Evolutionary conservation across 2,329 filamentous ascomycete genomes (phyloP).

Genomic region (Pseudonectria buxi): DNA sequence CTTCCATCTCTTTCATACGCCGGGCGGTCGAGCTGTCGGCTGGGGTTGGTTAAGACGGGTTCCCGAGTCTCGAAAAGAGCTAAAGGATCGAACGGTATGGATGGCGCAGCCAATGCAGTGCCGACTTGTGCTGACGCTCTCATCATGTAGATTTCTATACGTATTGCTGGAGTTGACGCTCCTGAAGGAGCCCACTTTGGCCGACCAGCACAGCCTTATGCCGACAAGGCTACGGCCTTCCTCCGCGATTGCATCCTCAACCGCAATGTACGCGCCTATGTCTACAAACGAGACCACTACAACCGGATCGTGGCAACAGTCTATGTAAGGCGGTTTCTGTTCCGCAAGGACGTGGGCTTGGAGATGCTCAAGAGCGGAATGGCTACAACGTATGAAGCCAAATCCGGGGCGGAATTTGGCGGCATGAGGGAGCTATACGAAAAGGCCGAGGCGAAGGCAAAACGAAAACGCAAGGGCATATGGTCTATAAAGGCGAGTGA

Average conservation of each 20-base stretch:
- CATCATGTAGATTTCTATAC: conserved; percentile 64
- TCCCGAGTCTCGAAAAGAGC: conserved; percentile 58
- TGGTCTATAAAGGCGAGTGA: conserved; percentile 61
- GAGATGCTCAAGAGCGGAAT: conserved; percentile 82
- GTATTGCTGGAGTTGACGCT: conserved; percentile 87
- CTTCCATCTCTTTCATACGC: conserved; percentile 90
- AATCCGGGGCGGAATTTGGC: conserved; percentile 83
- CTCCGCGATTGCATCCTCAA: conserved; percentile 66
- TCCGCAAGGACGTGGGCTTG: conserved; percentile 74
- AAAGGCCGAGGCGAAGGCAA: conserved; percentile 60
- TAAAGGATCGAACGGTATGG: conserved; percentile 72
- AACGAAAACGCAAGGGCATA: conserved; percentile 59
- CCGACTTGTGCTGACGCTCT: conserved; percentile 10
- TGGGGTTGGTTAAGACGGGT: conserved; percentile 89
- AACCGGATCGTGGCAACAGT: conserved; percentile 84
- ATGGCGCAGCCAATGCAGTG: neutral
- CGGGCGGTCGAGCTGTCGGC: conserved; percentile 76
- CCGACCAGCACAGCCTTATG: conserved; percentile 74
- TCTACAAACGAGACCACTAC: conserved; percentile 87
- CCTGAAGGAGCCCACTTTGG: conserved; percentile 93
- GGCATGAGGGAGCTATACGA: conserved; percentile 58
- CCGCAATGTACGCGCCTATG: conserved; percentile 70
- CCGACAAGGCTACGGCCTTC: conserved; percentile 75
- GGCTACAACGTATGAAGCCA: conserved; percentile 91
- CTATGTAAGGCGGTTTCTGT: conserved; percentile 60